These are phyloP conservation scores for Gypsophila paniculata DNA, from an alignment of 179 eudicot genomes.

Conservation along the genomic window DNA sequence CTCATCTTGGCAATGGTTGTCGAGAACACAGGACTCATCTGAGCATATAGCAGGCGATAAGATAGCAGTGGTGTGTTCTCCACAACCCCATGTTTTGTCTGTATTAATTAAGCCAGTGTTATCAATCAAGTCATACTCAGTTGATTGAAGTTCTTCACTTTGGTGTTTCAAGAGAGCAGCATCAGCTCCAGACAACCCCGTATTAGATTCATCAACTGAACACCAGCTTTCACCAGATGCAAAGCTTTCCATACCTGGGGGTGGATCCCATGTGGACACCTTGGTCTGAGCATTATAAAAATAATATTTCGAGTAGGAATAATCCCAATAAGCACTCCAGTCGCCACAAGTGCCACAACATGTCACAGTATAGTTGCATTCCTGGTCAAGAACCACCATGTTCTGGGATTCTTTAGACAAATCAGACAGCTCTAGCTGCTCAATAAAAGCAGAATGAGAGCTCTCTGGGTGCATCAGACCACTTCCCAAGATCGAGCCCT, in stretches of 20 bases:
- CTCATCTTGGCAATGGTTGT: slow-evolving; percentile 21
- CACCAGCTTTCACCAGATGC: slow-evolving; percentile 28
- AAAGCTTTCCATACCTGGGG: slow-evolving; percentile 66
- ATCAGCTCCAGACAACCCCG: slow-evolving; percentile 29
- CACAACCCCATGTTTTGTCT: background rate
- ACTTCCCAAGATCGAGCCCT: slow-evolving; percentile 20
- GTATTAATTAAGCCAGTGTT: slow-evolving; percentile 20
- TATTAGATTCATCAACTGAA: slow-evolving; percentile 26
- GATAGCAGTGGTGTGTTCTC: slow-evolving; percentile 19
- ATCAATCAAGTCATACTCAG: slow-evolving; percentile 24
- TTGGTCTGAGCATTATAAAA: slow-evolving; percentile 55
- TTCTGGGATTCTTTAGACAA: slow-evolving; percentile 25
- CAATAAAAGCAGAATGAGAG: slow-evolving; percentile 22
- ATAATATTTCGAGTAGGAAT: slow-evolving; percentile 53
- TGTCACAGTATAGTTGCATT: slow-evolving; percentile 21
- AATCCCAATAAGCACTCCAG: slow-evolving; percentile 70
- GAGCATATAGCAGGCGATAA: slow-evolving; percentile 10
- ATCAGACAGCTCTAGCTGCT: slow-evolving; percentile 27
- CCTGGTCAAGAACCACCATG: slow-evolving; percentile 26
- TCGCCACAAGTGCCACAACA: slow-evolving; percentile 37
- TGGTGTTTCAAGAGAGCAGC: slow-evolving; percentile 17
- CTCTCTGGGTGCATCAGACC: slow-evolving; percentile 27
- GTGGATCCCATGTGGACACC: slow-evolving; percentile 77
- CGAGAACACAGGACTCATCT: slow-evolving; percentile 19
- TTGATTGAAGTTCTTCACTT: slow-evolving; percentile 26